phyloP scores from a whole-genome alignment of 2,329 filamentous ascomycete genomes.

The Penicillium oxalicum region DNA sequence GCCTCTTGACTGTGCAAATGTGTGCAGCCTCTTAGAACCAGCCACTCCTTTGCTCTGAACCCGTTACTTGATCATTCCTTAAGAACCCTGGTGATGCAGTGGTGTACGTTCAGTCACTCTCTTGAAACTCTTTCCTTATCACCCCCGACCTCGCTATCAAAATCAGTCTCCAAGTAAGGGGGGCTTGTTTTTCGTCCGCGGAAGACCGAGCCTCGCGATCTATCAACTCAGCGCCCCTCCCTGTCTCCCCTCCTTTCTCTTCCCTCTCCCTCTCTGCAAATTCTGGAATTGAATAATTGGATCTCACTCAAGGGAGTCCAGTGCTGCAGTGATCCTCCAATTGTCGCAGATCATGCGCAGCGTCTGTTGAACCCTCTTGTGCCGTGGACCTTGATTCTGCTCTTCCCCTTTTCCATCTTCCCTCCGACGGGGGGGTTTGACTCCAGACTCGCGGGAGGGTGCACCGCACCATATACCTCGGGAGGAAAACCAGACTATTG shows the following conservation, averaged over 20 bases:
- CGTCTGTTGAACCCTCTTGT: constrained; percentile 14
- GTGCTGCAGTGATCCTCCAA: constrained; percentile 6
- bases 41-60: not conserved
- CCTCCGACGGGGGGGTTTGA: not conserved
- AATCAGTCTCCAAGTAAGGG: not conserved
- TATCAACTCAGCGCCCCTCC: not conserved
- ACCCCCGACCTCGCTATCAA: not conserved
- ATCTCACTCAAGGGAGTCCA: constrained; percentile 8
- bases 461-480: not conserved
- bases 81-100: no score
- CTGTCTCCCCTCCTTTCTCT: not conserved
- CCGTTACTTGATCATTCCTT: no score
- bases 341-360: constrained; percentile 27
- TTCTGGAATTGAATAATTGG: constrained; percentile 8
- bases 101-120: no score
- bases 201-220: not conserved
- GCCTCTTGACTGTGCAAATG: no score
- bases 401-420: no score
- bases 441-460: constrained; percentile 1
- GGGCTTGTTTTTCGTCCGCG: not conserved
- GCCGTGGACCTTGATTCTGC: constrained; percentile 21
- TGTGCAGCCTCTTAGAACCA: not conserved
- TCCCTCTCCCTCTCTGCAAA: not conserved
- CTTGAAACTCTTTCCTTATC: not conserved
- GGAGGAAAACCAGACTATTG: constrained; percentile 16